Conservation (phyloP, 768 basidiomycete genomes). For the Naganishia antarctica region DNA sequence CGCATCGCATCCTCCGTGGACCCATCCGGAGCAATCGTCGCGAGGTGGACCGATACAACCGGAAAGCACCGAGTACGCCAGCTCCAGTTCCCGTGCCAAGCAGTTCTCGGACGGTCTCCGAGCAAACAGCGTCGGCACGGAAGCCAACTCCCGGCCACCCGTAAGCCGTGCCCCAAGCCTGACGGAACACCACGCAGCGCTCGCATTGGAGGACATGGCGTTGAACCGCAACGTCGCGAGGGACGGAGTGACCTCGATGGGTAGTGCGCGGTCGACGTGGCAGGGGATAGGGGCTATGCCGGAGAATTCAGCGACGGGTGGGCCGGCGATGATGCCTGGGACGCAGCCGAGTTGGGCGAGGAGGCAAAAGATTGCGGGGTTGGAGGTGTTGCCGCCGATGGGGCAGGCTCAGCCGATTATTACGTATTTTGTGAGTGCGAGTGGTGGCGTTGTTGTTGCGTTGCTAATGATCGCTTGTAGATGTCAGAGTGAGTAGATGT, state of each 20-base stretch:
- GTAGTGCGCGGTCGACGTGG: neutral
- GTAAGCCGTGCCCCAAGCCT: conserved; percentile 20
- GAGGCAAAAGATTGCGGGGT: neutral
- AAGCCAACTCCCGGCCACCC: conserved; percentile 6
- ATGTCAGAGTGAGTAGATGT: conserved; percentile 7
- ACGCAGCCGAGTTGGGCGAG: conserved; percentile 3
- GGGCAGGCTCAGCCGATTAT: conserved; percentile 18
- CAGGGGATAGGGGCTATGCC: too few species aligned
- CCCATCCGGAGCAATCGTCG: too few species aligned
- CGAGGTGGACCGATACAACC: neutral
- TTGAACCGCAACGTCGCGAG: conserved; percentile 8
- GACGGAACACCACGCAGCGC: conserved; percentile 24
- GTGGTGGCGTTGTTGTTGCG: neutral
- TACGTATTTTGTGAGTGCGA: conserved; percentile 15
- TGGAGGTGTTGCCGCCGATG: conserved; percentile 11
- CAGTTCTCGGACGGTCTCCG: conserved; percentile 12
- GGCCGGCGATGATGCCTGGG: neutral
- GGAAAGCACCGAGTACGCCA: neutral
- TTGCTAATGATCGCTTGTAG: neutral
- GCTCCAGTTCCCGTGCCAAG: neutral
- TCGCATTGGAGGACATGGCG: conserved; percentile 23
- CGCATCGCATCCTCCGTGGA: neutral
- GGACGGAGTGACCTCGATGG: conserved; percentile 2
- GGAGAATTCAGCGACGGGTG: neutral
- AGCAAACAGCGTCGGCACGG: too few species aligned